phyloP scores from a whole-genome alignment of 2,329 filamentous ascomycete species.

The Echinosphaeria canescens region DNA sequence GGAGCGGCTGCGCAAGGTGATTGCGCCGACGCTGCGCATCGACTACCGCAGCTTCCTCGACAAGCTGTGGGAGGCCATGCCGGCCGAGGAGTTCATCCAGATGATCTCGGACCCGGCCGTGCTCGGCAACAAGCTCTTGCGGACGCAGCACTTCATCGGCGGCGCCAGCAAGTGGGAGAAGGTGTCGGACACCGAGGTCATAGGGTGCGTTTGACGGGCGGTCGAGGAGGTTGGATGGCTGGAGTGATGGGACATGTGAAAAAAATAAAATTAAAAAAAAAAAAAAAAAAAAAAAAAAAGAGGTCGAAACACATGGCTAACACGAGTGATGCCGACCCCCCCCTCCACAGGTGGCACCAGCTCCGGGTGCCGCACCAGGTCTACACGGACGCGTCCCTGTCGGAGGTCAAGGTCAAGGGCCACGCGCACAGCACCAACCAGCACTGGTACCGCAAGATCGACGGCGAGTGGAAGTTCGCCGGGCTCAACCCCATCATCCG shows the following conservation, averaged over 20 bases:
- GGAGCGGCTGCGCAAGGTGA: slow-evolving; percentile 33
- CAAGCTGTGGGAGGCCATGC: slow-evolving; percentile 37
- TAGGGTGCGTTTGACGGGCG: no score
- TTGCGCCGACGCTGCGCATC: slow-evolving; percentile 38
- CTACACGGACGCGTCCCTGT: slow-evolving; percentile 26
- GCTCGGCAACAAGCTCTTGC: slow-evolving; percentile 36
- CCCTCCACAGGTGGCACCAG: no score
- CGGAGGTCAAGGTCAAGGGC: slow-evolving; percentile 30
- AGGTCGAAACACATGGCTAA: no score
- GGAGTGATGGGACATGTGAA: no score
- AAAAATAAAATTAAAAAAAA: no score
- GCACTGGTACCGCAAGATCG: slow-evolving; percentile 32
- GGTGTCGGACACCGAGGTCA: slow-evolving; percentile 31
- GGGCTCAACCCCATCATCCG: slow-evolving; percentile 30
- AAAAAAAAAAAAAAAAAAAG: no score
- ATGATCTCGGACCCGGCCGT: slow-evolving; percentile 35
- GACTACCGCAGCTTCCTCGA: slow-evolving; percentile 48
- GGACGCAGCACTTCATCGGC: slow-evolving; percentile 44
- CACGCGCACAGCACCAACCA: slow-evolving; percentile 35
- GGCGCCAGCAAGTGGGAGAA: slow-evolving; percentile 31
- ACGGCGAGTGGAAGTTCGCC: slow-evolving; percentile 40
- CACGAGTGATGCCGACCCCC: no score
- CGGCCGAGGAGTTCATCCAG: slow-evolving; percentile 34
- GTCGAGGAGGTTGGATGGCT: no score
- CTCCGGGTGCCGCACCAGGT: slow-evolving; percentile 39